These are phyloP conservation scores for Saccharum hybrid DNA, from an alignment of 202 grass and related monocot species.

Conservation along the genomic window DNA sequence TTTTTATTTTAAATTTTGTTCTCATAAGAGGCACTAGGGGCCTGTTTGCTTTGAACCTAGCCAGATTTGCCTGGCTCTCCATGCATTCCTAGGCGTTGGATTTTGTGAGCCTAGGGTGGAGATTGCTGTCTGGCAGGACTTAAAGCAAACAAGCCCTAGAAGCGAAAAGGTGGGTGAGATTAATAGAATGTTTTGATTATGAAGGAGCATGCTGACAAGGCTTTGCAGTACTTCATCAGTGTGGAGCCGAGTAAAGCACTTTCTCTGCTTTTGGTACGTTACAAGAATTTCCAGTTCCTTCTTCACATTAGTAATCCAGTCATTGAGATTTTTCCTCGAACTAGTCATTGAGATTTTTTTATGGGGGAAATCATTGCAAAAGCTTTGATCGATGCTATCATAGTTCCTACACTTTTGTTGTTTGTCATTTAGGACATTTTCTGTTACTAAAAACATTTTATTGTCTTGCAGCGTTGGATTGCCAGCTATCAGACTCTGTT, in stretches of 20 bases:
- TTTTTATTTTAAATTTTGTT: background rate
- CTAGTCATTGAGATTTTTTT: background rate
- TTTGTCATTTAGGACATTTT: slow-evolving; percentile 22
- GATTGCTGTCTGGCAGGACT: background rate
- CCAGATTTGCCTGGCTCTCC: background rate
- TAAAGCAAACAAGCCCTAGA: background rate
- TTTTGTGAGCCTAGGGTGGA: slow-evolving; percentile 2
- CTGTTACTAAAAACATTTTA: slow-evolving; percentile 43
- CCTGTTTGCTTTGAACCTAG: background rate
- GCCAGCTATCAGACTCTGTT: slow-evolving; percentile 78
- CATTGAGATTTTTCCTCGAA: background rate
- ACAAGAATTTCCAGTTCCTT: slow-evolving; percentile 2
- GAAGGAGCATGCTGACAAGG: slow-evolving; percentile 91
- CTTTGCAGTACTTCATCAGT: slow-evolving; percentile 85
- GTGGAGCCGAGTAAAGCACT: slow-evolving; percentile 68
- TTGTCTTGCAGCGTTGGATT: slow-evolving; percentile 76
- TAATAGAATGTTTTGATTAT: slow-evolving; percentile 46
- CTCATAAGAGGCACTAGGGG: slow-evolving; percentile 13
- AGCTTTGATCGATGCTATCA: background rate
- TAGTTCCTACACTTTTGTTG: background rate
- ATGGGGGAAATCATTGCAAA: background rate
- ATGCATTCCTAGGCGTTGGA: background rate
- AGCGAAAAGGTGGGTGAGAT: slow-evolving; percentile 9
- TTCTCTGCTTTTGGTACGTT: slow-evolving; percentile 69
- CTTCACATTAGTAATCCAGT: background rate